These are phyloP conservation scores for Shiraia bambusicola DNA, from an alignment of 2,329 filamentous ascomycete genomes.

Conservation along the genomic window DNA sequence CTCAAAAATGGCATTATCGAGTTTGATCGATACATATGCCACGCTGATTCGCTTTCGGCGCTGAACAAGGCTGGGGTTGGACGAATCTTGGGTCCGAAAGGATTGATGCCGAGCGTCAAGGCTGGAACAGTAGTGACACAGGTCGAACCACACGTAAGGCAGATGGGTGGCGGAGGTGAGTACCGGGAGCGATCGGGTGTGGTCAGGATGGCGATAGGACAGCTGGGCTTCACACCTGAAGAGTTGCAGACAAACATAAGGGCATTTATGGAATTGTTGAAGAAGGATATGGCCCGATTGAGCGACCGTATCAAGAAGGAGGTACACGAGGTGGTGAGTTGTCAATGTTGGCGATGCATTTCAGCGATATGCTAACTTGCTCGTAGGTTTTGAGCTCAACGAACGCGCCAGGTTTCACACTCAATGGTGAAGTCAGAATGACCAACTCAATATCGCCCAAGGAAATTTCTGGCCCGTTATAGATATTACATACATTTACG, in stretches of 20 bases:
- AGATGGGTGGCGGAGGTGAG: conserved; percentile 79
- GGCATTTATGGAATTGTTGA: conserved; percentile 72
- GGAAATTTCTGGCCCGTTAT: conserved; percentile 40
- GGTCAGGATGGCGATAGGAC: conserved; percentile 85
- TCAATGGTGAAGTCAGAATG: conserved; percentile 76
- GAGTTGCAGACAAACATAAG: conserved; percentile 84
- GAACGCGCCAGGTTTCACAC: conserved; percentile 78
- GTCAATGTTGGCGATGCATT: not conserved
- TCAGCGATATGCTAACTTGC: conserved; percentile 42
- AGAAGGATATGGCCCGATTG: conserved; percentile 70
- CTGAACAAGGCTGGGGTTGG: conserved; percentile 81
- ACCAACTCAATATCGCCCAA: conserved; percentile 42
- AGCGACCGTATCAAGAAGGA: conserved; percentile 69
- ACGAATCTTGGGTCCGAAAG: conserved; percentile 80
- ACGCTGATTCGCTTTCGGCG: conserved; percentile 72
- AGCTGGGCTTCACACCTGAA: conserved; percentile 84
- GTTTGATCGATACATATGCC: conserved; percentile 88
- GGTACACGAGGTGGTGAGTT: conserved; percentile 67
- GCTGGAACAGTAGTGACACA: conserved; percentile 85
- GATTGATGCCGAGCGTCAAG: conserved; percentile 89
- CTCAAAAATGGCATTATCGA: conserved; percentile 75
- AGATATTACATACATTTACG: conserved; percentile 20
- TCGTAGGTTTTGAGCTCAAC: conserved; percentile 77
- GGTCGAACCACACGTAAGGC: conserved; percentile 71
- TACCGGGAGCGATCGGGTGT: conserved; percentile 86